phyloP scores from a whole-genome alignment of 139 green algal species.

The Penium margaritaceum region DNA sequence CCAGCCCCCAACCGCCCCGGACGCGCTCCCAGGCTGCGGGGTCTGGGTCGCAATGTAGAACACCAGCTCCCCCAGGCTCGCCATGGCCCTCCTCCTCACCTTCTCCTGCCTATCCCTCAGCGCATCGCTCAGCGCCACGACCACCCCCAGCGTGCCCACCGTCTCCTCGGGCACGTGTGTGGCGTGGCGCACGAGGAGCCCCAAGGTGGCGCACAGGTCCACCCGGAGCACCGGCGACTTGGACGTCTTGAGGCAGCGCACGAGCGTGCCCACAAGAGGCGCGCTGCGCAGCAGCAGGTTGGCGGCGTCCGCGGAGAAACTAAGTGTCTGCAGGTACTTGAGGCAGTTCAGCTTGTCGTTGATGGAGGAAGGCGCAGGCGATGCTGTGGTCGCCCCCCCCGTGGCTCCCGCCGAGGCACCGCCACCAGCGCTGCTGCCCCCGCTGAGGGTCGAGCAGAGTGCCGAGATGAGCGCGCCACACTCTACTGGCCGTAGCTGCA shows the following conservation, averaged over 20 bases:
- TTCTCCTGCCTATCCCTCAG: slow-evolving; percentile 64
- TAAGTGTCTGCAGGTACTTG: slow-evolving; percentile 82
- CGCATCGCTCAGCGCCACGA: slow-evolving; percentile 67
- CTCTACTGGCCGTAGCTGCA: slow-evolving; percentile 22
- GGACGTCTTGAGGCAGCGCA: slow-evolving; percentile 54
- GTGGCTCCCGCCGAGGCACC: neutral
- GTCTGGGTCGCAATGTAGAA: slow-evolving; percentile 88
- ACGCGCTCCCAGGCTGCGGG: slow-evolving; percentile 23
- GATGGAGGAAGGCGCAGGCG: neutral
- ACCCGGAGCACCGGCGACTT: slow-evolving; percentile 58
- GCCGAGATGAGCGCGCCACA: neutral
- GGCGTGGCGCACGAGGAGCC: slow-evolving; percentile 80
- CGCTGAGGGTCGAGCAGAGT: neutral
- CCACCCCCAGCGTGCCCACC: slow-evolving; percentile 51
- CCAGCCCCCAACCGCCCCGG: neutral
- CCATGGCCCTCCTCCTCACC: slow-evolving; percentile 64
- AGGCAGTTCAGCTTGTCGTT: slow-evolving; percentile 74
- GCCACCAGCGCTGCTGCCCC: slow-evolving; percentile 1
- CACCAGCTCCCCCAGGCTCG: slow-evolving; percentile 81
- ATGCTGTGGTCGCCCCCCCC: neutral
- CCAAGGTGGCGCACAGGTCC: slow-evolving; percentile 53
- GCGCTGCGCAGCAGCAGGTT: slow-evolving; percentile 82
- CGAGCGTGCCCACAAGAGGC: slow-evolving; percentile 66
- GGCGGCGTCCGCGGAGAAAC: slow-evolving; percentile 61
- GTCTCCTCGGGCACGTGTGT: slow-evolving; percentile 75